Evolutionary conservation across 768 basidiomycete genomes (phyloP).

Genomic region (Trametes gibbosa): DNA sequence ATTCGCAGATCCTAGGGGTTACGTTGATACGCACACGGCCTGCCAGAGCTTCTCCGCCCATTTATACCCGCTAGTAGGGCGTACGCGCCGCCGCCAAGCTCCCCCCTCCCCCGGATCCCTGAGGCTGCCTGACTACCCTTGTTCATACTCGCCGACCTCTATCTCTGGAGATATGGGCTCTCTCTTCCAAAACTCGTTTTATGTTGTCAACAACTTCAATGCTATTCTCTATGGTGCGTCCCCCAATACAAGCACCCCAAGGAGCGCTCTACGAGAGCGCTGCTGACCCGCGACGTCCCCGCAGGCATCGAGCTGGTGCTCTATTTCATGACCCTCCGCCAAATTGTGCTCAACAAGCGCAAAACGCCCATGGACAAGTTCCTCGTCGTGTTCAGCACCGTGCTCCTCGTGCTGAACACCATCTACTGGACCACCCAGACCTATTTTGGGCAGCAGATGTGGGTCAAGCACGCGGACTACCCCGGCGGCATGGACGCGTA

Average conservation of each 20-base stretch:
- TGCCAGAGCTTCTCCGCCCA: background rate
- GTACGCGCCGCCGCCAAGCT: too few species aligned
- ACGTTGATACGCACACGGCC: too few species aligned
- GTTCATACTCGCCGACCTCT: background rate
- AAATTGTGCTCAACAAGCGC: constrained; percentile 6
- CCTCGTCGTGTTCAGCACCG: constrained; percentile 23
- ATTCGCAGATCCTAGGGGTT: too few species aligned
- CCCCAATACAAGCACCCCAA: background rate
- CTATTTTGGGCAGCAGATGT: constrained; percentile 31
- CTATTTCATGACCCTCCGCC: constrained; percentile 18
- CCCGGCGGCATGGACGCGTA: constrained; percentile 28
- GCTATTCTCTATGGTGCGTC: constrained; percentile 20
- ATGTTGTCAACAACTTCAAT: constrained; percentile 18
- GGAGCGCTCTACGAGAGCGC: too few species aligned
- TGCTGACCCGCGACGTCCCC: too few species aligned
- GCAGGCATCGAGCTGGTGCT: constrained; percentile 23
- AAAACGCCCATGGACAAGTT: constrained; percentile 15
- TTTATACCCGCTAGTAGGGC: background rate
- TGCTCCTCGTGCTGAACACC: constrained; percentile 29
- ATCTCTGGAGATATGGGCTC: background rate
- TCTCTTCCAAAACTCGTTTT: constrained; percentile 20
- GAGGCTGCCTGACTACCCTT: too few species aligned
- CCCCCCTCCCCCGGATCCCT: too few species aligned
- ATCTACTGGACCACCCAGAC: constrained; percentile 27
- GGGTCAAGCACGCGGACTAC: constrained; percentile 24